phyloP scores from a whole-genome alignment of 768 basidiomycete genomes.

The Guyanaporus albipodus region DNA sequence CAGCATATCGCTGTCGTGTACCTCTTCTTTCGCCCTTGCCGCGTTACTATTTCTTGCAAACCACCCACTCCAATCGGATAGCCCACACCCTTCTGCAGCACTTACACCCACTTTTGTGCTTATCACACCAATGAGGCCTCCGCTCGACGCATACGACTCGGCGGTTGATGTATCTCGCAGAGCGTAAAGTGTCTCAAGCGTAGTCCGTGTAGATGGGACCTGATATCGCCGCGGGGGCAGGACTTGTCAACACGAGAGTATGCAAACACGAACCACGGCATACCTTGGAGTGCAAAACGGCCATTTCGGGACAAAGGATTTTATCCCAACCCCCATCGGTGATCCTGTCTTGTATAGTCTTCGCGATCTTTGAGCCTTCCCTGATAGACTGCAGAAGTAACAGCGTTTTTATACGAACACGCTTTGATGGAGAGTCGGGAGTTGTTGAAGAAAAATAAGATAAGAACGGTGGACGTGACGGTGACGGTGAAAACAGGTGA shows the following conservation, averaged over 20 bases:
- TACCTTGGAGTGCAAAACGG: slow-evolving; percentile 79
- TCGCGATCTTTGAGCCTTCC: slow-evolving; percentile 14
- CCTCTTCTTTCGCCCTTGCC: slow-evolving; percentile 36
- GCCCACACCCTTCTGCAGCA: slow-evolving; percentile 50
- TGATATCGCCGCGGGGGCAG: background rate
- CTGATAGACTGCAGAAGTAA: slow-evolving; percentile 60
- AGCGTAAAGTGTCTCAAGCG: slow-evolving; percentile 61
- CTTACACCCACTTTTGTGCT: slow-evolving; percentile 46
- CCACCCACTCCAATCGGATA: slow-evolving; percentile 35
- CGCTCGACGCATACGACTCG: slow-evolving; percentile 81
- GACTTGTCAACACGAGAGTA: background rate
- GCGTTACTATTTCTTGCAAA: slow-evolving; percentile 47
- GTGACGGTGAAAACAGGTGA: slow-evolving; percentile 1
- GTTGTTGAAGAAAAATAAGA: slow-evolving; percentile 81
- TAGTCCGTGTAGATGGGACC: slow-evolving; percentile 31
- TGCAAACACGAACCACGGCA: background rate
- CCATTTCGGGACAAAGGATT: slow-evolving; percentile 65
- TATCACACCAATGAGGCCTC: slow-evolving; percentile 63
- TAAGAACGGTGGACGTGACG: slow-evolving; percentile 32
- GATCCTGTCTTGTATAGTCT: slow-evolving; percentile 21
- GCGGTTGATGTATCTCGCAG: slow-evolving; percentile 74
- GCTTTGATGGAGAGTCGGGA: slow-evolving; percentile 73
- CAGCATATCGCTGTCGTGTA: slow-evolving; percentile 52
- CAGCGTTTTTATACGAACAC: slow-evolving; percentile 66
- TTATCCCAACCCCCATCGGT: slow-evolving; percentile 35